Evolutionary conservation across 176 grass and related monocot genomes (phyloP).

Genomic region (Paspalum notatum): DNA sequence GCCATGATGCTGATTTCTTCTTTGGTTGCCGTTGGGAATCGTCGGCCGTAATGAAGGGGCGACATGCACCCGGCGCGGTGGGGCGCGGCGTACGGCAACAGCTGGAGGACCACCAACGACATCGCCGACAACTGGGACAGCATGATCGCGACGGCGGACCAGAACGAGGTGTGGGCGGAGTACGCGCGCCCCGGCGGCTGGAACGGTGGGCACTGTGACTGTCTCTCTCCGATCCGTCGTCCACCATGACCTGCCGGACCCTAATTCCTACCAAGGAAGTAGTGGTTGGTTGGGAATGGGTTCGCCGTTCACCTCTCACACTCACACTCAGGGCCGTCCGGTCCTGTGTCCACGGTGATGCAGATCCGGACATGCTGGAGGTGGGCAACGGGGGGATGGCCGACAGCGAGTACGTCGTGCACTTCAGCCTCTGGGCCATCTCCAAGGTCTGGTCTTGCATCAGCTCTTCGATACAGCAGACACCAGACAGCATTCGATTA

Average conservation of each 20-base stretch:
- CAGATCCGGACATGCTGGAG: constrained; percentile 94
- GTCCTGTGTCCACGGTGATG: no score
- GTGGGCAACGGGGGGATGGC: constrained; percentile 91
- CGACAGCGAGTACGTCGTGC: constrained; percentile 73
- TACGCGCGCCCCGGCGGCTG: constrained; percentile 83
- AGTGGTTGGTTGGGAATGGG: no score
- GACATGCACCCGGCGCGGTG: constrained; percentile 93
- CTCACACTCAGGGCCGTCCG: no score
- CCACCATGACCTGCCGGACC: not conserved
- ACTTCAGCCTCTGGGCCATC: constrained; percentile 91
- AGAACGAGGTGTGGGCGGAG: constrained; percentile 90
- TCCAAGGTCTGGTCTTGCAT: constrained; percentile 56
- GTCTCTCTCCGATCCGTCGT: no score
- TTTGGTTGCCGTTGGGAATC: not conserved
- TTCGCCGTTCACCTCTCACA: no score
- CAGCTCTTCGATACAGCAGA: not conserved
- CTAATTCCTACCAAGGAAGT: no score
- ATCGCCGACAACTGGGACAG: constrained; percentile 86
- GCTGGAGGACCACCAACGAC: constrained; percentile 89
- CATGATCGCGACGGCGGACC: constrained; percentile 79
- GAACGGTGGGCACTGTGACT: constrained; percentile 69
- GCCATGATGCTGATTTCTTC: no score
- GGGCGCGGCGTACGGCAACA: constrained; percentile 78
- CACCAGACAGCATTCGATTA: not conserved
- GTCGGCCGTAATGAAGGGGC: constrained; percentile 42